These are phyloP conservation scores for Aechmea fasciata DNA, from an alignment of 176 grass and related monocot species.

Conservation along the genomic window DNA sequence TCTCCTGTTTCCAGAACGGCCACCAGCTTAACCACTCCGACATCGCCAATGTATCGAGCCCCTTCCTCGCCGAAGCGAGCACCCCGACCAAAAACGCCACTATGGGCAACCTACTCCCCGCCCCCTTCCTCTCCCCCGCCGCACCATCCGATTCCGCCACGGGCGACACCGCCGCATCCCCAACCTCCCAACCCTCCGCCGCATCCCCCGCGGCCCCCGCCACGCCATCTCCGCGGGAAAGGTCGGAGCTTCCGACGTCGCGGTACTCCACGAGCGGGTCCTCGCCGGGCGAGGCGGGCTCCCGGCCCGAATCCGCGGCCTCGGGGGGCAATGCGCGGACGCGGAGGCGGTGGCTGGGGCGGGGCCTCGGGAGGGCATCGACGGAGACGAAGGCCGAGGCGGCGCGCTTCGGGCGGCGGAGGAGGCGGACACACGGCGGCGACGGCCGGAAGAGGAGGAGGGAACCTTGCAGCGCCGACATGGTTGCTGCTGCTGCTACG, in stretches of 20 bases:
- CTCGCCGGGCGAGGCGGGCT: constrained; percentile 10
- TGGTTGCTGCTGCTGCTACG: constrained; percentile 15
- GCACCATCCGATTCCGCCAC: not conserved
- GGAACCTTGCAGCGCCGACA: constrained; percentile 64
- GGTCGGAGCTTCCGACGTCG: not conserved
- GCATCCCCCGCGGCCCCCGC: constrained; percentile 11
- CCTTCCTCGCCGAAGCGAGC: constrained; percentile 36
- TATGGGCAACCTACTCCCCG: constrained; percentile 29
- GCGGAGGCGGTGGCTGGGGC: constrained; percentile 21
- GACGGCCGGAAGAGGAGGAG: constrained; percentile 55
- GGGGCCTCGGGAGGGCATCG: constrained; percentile 5
- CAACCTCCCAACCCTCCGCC: not conserved
- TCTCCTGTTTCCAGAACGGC: constrained; percentile 74
- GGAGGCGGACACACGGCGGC: constrained; percentile 23
- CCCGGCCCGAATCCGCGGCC: constrained; percentile 15
- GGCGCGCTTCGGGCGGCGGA: constrained; percentile 12
- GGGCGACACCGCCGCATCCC: not conserved
- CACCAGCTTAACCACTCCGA: constrained; percentile 79
- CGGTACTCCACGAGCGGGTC: constrained; percentile 8
- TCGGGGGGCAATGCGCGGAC: constrained; percentile 41
- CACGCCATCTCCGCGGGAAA: not conserved
- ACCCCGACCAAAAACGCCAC: constrained; percentile 28
- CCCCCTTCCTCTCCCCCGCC: constrained; percentile 31
- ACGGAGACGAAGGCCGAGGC: constrained; percentile 21
- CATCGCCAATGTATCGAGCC: constrained; percentile 39